A percentile compares a stretch with the other conserved stretches of the same genome.
phyloP scores from a whole-genome alignment of 179 eudicot genomes.

The Corrigiola litoralis region DNA sequence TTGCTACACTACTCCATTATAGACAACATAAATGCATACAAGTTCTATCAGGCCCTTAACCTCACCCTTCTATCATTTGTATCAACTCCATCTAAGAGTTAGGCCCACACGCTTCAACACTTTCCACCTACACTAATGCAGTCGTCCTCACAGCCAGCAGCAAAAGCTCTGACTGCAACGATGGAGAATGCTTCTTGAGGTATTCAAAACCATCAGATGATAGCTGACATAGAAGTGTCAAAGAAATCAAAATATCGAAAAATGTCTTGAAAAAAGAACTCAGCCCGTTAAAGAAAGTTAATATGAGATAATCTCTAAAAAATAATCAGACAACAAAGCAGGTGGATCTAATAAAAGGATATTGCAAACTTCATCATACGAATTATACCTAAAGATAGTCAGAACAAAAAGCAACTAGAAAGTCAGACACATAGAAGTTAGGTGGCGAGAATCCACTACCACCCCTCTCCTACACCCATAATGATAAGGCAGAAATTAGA shows the following conservation, averaged over 20 bases:
- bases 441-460: neutral
- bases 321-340: too few relatives aligned
- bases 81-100: conserved; percentile 93
- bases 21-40: conserved; percentile 7
- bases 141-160: conserved; percentile 92
- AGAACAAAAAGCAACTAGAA: neutral
- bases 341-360: too few relatives aligned
- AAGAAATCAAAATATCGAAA: conserved; percentile 1
- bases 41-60: conserved; percentile 56
- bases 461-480: neutral
- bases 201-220: conserved; percentile 79
- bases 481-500: neutral
- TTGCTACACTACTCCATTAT: conserved; percentile 6
- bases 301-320: neutral
- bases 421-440: neutral
- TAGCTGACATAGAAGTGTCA: conserved; percentile 48
- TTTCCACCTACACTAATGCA: conserved; percentile 89
- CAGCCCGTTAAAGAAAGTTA: neutral
- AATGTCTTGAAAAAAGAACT: neutral
- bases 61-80: conserved; percentile 85
- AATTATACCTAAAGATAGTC: too few relatives aligned
- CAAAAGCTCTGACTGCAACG: conserved; percentile 78
- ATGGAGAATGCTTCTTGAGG: conserved; percentile 74
- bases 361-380: neutral
- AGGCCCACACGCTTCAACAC: conserved; percentile 92